Percentiles rank a stretch among this genome's conserved stretches.
phyloP scores from a whole-genome alignment of 148 eudicot genomes.

The Cornus controversa region DNA sequence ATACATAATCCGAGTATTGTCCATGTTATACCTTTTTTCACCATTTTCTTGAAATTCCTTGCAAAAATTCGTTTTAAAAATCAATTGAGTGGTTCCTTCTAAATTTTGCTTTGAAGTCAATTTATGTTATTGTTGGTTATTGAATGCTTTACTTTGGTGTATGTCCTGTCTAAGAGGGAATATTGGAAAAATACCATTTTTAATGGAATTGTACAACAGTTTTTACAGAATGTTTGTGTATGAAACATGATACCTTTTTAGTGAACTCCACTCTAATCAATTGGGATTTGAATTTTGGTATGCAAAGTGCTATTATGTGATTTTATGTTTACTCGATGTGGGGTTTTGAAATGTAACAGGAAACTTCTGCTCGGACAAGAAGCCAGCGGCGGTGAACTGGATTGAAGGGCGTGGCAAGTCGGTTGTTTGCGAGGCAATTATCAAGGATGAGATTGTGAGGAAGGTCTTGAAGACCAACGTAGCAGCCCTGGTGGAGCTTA shows the following conservation, averaged over 20 bases:
- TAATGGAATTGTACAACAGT: too few species aligned
- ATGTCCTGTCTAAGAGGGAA: too few species aligned
- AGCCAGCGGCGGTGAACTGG: slow-evolving; percentile 54
- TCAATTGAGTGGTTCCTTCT: too few species aligned
- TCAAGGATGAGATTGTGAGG: slow-evolving; percentile 42
- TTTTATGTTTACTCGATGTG: not conserved
- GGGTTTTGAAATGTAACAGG: slow-evolving; percentile 22
- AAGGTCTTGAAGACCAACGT: slow-evolving; percentile 44
- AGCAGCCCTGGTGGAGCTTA: slow-evolving; percentile 45
- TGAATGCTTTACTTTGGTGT: too few species aligned
- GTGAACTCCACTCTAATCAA: not conserved
- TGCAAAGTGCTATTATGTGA: not conserved
- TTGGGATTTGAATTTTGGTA: not conserved
- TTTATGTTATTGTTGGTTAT: too few species aligned
- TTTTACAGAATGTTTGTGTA: too few species aligned
- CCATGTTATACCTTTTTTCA: too few species aligned
- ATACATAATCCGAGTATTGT: too few species aligned
- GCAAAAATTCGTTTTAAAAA: too few species aligned
- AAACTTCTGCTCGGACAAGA: slow-evolving; percentile 51
- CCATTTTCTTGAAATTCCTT: too few species aligned
- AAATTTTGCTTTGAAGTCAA: too few species aligned
- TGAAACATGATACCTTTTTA: not conserved
- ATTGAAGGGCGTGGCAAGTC: slow-evolving; percentile 51
- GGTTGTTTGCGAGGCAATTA: slow-evolving; percentile 42
- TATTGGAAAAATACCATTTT: too few species aligned